Evolutionary conservation across 345 rosid species (phyloP), one percentile per base, ranked within the genome.

Genomic region (Populus pruinosa): DNA sequence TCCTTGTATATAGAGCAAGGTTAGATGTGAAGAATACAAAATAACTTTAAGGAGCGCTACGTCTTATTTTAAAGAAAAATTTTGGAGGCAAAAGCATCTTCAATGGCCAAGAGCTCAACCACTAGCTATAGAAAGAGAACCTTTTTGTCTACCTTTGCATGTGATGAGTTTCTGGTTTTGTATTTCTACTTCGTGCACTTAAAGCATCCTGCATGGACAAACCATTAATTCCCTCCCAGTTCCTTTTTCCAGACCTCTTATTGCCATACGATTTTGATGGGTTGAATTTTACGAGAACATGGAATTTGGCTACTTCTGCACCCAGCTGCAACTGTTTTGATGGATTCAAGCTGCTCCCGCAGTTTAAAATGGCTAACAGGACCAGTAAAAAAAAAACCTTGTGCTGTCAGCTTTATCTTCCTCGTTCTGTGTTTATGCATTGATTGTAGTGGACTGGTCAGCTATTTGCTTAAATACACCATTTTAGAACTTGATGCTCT

Each of bases 1-100:
- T 78, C 91, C 77, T 77, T 41, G 89, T 90, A 88, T 90, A 87
- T 90, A 91, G 87, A 74, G 71, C 12, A 16, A 59, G 81, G 76
- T 71, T 85, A 72, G 85, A 55, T 49, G 36, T 43, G 80, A 33
- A 81, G 76, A 84, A 68, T 76, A 68, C 66, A 82, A 76, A 85
- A 77, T 79, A n/a, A 36, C 20, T 43, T 53, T 72, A 78, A 55
- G 43, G 12, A 29, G 69, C 27, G 81, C 71, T 33, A 44, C 10
- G 36, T 62, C 13, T 59, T 65, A n/a, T 13, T 35, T 72, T 1
- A 36, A 12, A 13, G 4, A 25, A 27, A 9, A 27, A 41, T 66
- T 18, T 27, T 29, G 70, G 73, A 55, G 73, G 79, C 76, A 81
- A 78, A 68, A 59, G 86, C 86, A 82, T 79, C 81, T 86, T 79